Conservation (phyloP, 495 filamentous ascomycete genomes). For the Talaromyces nanjingensis region DNA sequence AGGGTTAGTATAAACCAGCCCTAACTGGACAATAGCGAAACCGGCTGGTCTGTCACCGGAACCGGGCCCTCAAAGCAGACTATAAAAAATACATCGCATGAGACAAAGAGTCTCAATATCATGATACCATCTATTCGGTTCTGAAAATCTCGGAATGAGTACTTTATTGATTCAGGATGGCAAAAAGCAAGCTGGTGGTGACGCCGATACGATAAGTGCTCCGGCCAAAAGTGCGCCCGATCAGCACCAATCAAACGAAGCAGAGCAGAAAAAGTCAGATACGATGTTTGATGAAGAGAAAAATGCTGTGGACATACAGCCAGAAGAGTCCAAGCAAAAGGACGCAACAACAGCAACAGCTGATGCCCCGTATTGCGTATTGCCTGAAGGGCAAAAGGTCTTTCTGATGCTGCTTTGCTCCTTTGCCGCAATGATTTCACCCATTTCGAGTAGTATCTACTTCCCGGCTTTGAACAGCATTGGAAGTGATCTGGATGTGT, state of each 20-base stretch:
- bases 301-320: not conserved
- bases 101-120: not conserved
- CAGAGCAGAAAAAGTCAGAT: not conserved
- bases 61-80: not conserved
- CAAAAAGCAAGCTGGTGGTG: not conserved
- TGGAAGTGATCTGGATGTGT: conserved; percentile 28
- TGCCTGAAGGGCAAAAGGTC: conserved; percentile 18
- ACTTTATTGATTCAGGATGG: not conserved
- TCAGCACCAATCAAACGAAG: not conserved
- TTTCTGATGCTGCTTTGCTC: conserved; percentile 23
- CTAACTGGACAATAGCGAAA: not conserved
- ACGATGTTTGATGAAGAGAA: not conserved
- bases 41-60: not conserved
- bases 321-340: not conserved
- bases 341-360: conserved; percentile 5
- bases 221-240: not conserved
- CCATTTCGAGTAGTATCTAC: conserved; percentile 39
- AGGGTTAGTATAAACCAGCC: not conserved
- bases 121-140: not conserved
- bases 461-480: conserved; percentile 33
- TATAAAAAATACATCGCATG: not conserved
- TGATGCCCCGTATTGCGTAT: conserved; percentile 20
- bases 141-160: not conserved
- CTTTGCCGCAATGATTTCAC: conserved; percentile 27
- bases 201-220: not conserved